These are phyloP conservation scores for Cyberlindnera xylosilytica DNA, from an alignment of 805 yeast genomes.

Conservation along the genomic window DNA sequence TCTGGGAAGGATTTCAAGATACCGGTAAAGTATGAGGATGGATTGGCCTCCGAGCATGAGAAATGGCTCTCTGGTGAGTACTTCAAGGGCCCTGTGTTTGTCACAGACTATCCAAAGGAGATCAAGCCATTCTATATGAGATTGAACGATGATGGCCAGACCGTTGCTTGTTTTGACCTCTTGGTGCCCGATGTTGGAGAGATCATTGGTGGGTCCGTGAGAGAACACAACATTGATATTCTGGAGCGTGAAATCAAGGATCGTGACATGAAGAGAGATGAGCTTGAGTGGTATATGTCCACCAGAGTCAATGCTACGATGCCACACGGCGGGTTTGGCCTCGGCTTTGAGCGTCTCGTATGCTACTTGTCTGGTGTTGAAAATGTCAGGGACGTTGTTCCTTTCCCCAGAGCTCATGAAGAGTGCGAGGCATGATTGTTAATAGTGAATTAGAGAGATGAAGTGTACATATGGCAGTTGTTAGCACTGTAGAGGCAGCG, in stretches of 20 bases:
- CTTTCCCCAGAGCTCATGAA: constrained; percentile 75
- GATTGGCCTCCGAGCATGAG: constrained; percentile 82
- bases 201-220: constrained; percentile 87
- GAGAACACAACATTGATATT: constrained; percentile 62
- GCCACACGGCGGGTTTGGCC: constrained; percentile 97
- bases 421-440: constrained; percentile 34
- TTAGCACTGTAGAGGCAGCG: too few relatives aligned
- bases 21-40: constrained; percentile 65
- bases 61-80: constrained; percentile 77
- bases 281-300: constrained; percentile 76
- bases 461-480: too few relatives aligned
- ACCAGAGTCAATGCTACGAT: constrained; percentile 73
- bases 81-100: constrained; percentile 75
- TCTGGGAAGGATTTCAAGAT: constrained; percentile 35
- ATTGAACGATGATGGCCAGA: constrained; percentile 40
- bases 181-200: constrained; percentile 92
- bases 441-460: too few relatives aligned
- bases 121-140: constrained; percentile 95
- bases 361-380: constrained; percentile 70
- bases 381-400: constrained; percentile 81
- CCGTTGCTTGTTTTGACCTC: constrained; percentile 89
- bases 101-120: constrained; percentile 78
- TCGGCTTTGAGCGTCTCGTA: constrained; percentile 87
- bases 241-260: constrained; percentile 48
- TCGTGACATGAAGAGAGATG: constrained; percentile 52